Percentiles rank a stretch among this genome's conserved stretches.
Conservation (phyloP, 1,284 basidiomycete genomes). For the Stygiomarasmius scandens region DNA sequence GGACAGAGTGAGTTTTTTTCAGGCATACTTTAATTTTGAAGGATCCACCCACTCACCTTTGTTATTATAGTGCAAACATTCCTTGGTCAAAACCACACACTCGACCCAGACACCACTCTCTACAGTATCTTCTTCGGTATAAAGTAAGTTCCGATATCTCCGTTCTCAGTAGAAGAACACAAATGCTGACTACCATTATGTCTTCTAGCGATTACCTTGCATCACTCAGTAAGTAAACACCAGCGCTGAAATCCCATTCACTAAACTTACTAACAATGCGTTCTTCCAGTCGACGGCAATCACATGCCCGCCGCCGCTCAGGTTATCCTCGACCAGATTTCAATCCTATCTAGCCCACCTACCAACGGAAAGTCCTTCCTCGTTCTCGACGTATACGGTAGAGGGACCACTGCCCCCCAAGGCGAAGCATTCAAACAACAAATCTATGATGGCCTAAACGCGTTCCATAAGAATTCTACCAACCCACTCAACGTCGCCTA, state of each 20-base stretch:
- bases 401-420: slow-evolving; percentile 27
- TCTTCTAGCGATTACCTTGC: slow-evolving; percentile 30
- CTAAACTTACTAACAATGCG: not conserved
- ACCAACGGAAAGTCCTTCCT: slow-evolving; percentile 41
- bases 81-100: slow-evolving; percentile 31
- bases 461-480: slow-evolving; percentile 18
- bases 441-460: slow-evolving; percentile 34
- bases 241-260: not conserved
- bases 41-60: not conserved
- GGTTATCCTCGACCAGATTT: slow-evolving; percentile 34
- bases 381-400: slow-evolving; percentile 34
- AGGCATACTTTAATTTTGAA: not conserved
- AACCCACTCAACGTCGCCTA: slow-evolving; percentile 36
- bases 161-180: too few relatives aligned
- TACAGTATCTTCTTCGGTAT: slow-evolving; percentile 42
- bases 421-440: slow-evolving; percentile 38
- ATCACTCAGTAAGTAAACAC: slow-evolving; percentile 28
- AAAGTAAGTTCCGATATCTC: slow-evolving; percentile 27
- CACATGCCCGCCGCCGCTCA: slow-evolving; percentile 37
- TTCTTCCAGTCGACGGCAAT: slow-evolving; percentile 31
- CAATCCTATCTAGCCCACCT: slow-evolving; percentile 27
- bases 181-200: not conserved
- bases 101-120: slow-evolving; percentile 35
- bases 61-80: slow-evolving; percentile 28
- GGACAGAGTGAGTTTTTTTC: slow-evolving; percentile 28